Evolutionary conservation across 2,329 filamentous ascomycete genomes (phyloP), one percentile per base, ranked within the genome.

Genomic region (Cyanodermella asteris): DNA sequence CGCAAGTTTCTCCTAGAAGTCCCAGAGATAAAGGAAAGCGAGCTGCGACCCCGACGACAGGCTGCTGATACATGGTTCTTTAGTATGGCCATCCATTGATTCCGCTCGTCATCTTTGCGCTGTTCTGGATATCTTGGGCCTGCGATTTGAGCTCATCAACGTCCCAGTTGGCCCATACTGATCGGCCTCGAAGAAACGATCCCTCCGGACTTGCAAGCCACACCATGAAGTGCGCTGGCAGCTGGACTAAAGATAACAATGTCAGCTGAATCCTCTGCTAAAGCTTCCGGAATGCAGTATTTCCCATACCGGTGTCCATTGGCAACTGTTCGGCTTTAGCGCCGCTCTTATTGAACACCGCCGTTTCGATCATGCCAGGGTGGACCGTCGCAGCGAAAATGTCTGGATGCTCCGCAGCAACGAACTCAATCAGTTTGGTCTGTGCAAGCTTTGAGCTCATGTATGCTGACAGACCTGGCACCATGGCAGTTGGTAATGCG

Each of bases 131-230:
- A 29, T 53, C 44, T 13, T 41, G 37, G 4, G 43, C 46, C 20
- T 39, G 36, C 1, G 42, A 38, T 35, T 52, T 52, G 13, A 62
- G 43, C 33, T 61, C 56, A 18, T 54, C 45, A 1, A 60, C 47
- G 36, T 63, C 59, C 57, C 56, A 63, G 13, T 56, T 54, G 7
- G 49, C 45, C 53, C 55, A 61, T 1, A 60, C 35, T 13, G 53
- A 53, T 22, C 50, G 53, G 4, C 49, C 44, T 18, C 47, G 51
- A 16, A 62, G 34, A 31, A 61, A 60, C 7, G 31, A 34, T 0
- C 57, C 55, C 31, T 62, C 53, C 2, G 46, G 34, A 15, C 46
- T 52, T 0, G 50, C 42, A 15, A 51, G 37, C 55, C 55, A 60
- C 4, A 58, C 44, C 3, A 39, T 31, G 34, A 59, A 59, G 28